phyloP scores from a whole-genome alignment of 2,329 filamentous ascomycete genomes.

The Phialophora tarda region DNA sequence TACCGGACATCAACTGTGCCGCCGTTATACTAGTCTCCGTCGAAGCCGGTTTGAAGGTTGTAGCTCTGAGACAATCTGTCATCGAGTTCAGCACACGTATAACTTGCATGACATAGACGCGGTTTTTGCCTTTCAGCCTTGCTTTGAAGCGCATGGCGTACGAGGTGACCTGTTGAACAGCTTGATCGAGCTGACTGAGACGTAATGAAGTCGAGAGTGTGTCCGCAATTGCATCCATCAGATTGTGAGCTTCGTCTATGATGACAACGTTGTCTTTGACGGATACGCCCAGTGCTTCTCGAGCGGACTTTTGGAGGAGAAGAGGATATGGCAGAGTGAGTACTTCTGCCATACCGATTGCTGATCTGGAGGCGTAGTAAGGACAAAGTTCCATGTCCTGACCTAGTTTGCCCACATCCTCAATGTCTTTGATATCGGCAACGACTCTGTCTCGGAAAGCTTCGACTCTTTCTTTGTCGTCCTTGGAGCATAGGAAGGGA shows the following conservation, averaged over 20 bases:
- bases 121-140: constrained; percentile 85
- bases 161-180: constrained; percentile 74
- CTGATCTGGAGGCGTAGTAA: constrained; percentile 91
- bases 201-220: constrained; percentile 82
- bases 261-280: constrained; percentile 90
- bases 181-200: constrained; percentile 72
- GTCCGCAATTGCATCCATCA: constrained; percentile 90
- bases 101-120: constrained; percentile 87
- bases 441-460: constrained; percentile 85
- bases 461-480: constrained; percentile 72
- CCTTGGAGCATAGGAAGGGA: constrained; percentile 76
- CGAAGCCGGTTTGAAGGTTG: constrained; percentile 48
- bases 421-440: constrained; percentile 87
- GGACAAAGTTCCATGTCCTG: constrained; percentile 82
- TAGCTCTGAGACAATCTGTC: constrained; percentile 67
- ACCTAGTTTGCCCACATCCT: constrained; percentile 81
- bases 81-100: constrained; percentile 83
- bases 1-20: constrained; percentile 75
- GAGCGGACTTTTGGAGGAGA: constrained; percentile 81
- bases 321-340: constrained; percentile 92
- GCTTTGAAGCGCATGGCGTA: constrained; percentile 91
- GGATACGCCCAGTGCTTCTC: constrained; percentile 85
- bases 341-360: constrained; percentile 81
- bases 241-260: constrained; percentile 95
- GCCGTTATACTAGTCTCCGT: constrained; percentile 72